Evolutionary conservation across 257 asterid species (phyloP).

Genomic region (Cynanchum wilfordii): DNA sequence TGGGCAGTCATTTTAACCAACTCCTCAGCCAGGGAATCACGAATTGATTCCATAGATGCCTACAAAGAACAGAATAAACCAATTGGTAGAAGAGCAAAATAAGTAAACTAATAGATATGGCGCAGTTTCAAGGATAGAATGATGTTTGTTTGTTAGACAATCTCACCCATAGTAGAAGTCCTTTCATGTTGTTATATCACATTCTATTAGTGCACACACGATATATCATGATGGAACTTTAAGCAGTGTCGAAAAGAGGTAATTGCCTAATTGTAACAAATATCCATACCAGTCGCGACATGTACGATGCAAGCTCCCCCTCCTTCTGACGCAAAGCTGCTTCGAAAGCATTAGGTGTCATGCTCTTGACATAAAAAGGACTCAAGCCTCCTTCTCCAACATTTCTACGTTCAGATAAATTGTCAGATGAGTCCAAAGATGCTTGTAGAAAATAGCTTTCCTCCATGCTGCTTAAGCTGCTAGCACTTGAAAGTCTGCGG

Average conservation of each 20-base stretch:
- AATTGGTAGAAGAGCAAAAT: conserved; percentile 8
- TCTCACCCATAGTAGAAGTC: not conserved
- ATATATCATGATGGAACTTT: not conserved
- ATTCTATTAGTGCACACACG: not conserved
- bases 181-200: not conserved
- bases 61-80: conserved; percentile 22
- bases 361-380: conserved; percentile 75
- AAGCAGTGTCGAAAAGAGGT: not conserved
- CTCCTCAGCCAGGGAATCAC: conserved; percentile 98
- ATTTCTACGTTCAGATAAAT: conserved; percentile 56
- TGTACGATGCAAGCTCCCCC: conserved; percentile 96
- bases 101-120: not conserved
- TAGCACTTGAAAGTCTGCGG: conserved; percentile 75
- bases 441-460: conserved; percentile 92
- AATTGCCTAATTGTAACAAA: conserved; percentile 11
- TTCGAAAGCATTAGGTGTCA: conserved; percentile 81
- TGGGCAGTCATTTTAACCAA: conserved; percentile 91
- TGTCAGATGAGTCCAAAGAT: conserved; percentile 79
- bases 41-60: conserved; percentile 97
- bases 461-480: conserved; percentile 95
- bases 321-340: conserved; percentile 97
- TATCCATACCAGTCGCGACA: conserved; percentile 78
- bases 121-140: conserved; percentile 7
- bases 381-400: conserved; percentile 58
- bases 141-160: not conserved